Evolutionary conservation across 163 green algal genomes (phyloP).

Genomic region (Chlorella variabilis): DNA sequence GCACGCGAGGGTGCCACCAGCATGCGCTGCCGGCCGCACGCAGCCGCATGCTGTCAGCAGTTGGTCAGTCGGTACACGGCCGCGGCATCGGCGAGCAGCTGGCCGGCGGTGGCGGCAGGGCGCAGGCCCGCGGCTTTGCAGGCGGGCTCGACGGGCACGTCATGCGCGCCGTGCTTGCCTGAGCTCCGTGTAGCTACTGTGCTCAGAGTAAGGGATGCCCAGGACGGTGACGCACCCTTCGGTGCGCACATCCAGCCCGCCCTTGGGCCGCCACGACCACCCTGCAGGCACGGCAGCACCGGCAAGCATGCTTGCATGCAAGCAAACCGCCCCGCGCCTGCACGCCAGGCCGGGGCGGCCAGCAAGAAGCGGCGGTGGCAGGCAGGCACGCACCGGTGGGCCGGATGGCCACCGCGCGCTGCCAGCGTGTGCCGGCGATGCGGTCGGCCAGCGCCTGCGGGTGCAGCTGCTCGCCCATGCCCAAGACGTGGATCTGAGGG

Average conservation of each 20-base stretch:
- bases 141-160: no score
- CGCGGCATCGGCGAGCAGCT: no score
- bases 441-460: conserved; percentile 18
- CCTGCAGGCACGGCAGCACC: not conserved
- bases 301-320: not conserved
- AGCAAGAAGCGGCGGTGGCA: not conserved
- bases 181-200: conserved; percentile 87
- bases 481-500: conserved; percentile 28
- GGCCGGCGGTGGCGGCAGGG: no score
- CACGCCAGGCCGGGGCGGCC: not conserved
- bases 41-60: no score
- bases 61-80: no score
- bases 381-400: conserved; percentile 26
- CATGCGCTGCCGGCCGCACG: not conserved
- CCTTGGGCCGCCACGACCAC: conserved; percentile 14
- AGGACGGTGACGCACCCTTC: conserved; percentile 16
- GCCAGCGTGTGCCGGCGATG: conserved; percentile 9
- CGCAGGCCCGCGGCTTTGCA: no score
- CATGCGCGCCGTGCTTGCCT: no score
- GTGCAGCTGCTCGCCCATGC: conserved; percentile 42
- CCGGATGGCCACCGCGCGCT: conserved; percentile 20
- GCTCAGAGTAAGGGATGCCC: conserved; percentile 91
- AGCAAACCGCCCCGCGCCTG: not conserved
- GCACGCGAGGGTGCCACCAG: no score
- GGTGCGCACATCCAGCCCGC: conserved; percentile 1